Percentiles rank a stretch among this genome's conserved stretches.
Evolutionary conservation across 140 eudicot genomes (phyloP).

Genomic region (Erigeron philadelphicus): DNA sequence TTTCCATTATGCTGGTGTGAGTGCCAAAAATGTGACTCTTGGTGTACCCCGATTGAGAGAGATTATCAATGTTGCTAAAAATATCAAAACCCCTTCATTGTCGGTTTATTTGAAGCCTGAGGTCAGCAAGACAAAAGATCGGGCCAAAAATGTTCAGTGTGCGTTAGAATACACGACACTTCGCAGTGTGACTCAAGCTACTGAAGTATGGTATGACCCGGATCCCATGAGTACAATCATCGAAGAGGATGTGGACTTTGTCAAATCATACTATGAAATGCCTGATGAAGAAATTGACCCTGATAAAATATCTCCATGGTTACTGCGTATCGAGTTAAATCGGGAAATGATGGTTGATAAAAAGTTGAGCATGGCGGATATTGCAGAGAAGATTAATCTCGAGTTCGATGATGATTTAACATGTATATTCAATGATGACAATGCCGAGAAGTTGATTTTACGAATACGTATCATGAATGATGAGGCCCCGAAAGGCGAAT

Average conservation of each 20-base stretch:
- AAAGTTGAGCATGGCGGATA: conserved; percentile 92
- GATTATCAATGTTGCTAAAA: conserved; percentile 90
- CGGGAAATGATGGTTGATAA: conserved; percentile 99
- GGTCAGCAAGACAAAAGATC: conserved; percentile 67
- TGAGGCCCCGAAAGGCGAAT: conserved; percentile 88
- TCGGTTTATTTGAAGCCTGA: conserved; percentile 85
- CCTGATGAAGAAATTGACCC: conserved; percentile 96
- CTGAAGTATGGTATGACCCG: conserved; percentile 99
- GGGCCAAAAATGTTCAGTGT: conserved; percentile 90
- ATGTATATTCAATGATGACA: conserved; percentile 88
- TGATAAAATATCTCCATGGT: conserved; percentile 90
- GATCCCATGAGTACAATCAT: conserved; percentile 93
- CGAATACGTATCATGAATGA: conserved; percentile 95
- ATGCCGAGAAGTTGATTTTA: conserved; percentile 84
- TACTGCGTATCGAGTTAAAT: conserved; percentile 79
- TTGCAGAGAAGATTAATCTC: conserved; percentile 82
- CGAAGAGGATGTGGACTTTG: conserved; percentile 92
- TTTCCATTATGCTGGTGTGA: conserved; percentile 98
- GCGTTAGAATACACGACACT: conserved; percentile 83
- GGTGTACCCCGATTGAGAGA: conserved; percentile 97
- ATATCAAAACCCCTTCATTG: conserved; percentile 87
- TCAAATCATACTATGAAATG: conserved; percentile 88
- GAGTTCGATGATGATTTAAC: conserved; percentile 89
- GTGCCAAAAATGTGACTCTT: conserved; percentile 95
- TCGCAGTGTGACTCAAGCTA: conserved; percentile 93